These are phyloP conservation scores for Candida pseudoglaebosa DNA, from an alignment of 805 yeast genomes.

Conservation along the genomic window DNA sequence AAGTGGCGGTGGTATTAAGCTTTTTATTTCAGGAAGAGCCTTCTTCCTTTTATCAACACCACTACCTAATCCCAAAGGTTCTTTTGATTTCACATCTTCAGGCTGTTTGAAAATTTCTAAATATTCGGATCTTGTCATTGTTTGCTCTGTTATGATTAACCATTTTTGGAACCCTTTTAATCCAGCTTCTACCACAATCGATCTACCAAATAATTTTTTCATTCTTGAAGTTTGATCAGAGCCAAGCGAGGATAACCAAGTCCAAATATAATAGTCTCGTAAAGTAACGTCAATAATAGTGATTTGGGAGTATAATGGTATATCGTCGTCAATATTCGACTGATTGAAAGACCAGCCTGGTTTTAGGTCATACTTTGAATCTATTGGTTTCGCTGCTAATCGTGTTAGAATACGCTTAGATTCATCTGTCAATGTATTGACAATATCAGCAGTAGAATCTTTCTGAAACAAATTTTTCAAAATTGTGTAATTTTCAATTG, in stretches of 20 bases:
- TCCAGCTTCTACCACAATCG: slow-evolving; percentile 77
- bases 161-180: slow-evolving; percentile 75
- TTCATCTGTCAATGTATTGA: slow-evolving; percentile 67
- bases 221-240: slow-evolving; percentile 65
- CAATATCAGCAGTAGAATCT: slow-evolving; percentile 48
- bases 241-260: slow-evolving; percentile 79
- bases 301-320: slow-evolving; percentile 37
- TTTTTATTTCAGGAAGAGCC: slow-evolving; percentile 19
- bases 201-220: slow-evolving; percentile 73
- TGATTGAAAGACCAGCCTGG: slow-evolving; percentile 33
- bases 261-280: slow-evolving; percentile 88
- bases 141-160: slow-evolving; percentile 70
- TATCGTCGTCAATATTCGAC: slow-evolving; percentile 16
- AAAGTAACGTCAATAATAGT: slow-evolving; percentile 58
- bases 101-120: slow-evolving; percentile 18
- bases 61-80: not conserved
- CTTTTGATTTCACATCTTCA: slow-evolving; percentile 2
- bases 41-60: not conserved
- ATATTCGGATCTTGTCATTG: slow-evolving; percentile 38
- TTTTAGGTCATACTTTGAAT: slow-evolving; percentile 33
- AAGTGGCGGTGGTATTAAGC: slow-evolving; percentile 18
- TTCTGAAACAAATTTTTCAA: slow-evolving; percentile 67
- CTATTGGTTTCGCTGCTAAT: slow-evolving; percentile 32
- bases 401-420: slow-evolving; percentile 55
- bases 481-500: slow-evolving; percentile 74